A percentile compares a stretch with the other conserved stretches of the same genome.
phyloP scores from a whole-genome alignment of 352 stramenopile genomes.

The Phytophthora pisi region DNA sequence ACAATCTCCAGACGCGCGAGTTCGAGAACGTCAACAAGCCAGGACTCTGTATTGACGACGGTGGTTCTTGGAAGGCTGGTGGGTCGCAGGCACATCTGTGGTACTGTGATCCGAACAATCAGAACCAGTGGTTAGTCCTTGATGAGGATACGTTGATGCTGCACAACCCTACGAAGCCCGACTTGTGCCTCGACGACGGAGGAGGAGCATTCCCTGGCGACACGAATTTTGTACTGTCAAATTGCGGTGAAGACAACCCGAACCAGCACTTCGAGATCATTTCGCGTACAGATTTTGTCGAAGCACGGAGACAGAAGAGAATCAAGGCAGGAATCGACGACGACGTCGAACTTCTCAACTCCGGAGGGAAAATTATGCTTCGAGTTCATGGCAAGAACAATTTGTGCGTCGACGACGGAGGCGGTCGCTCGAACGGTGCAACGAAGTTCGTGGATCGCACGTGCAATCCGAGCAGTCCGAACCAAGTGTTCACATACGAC shows the following conservation, averaged over 20 bases:
- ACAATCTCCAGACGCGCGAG: slow-evolving; percentile 16
- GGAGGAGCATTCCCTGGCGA: slow-evolving; percentile 17
- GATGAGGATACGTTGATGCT: slow-evolving; percentile 32
- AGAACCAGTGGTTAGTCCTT: slow-evolving; percentile 31
- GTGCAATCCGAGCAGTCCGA: slow-evolving; percentile 32
- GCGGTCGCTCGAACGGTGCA: slow-evolving; percentile 23
- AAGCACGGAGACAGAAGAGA: slow-evolving; percentile 13
- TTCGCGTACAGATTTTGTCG: slow-evolving; percentile 6
- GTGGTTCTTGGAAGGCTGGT: slow-evolving; percentile 17
- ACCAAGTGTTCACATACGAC: slow-evolving; percentile 39
- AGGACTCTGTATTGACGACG: slow-evolving; percentile 30
- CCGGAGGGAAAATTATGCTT: slow-evolving; percentile 30
- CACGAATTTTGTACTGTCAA: slow-evolving; percentile 9
- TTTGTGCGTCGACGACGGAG: slow-evolving; percentile 44
- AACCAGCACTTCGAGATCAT: slow-evolving; percentile 30
- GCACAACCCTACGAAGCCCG: slow-evolving; percentile 34
- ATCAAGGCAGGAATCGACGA: slow-evolving; percentile 16
- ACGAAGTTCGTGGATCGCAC: slow-evolving; percentile 22
- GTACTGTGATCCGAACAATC: slow-evolving; percentile 33
- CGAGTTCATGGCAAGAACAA: slow-evolving; percentile 31
- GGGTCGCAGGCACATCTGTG: slow-evolving; percentile 21
- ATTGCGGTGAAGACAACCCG: slow-evolving; percentile 14
- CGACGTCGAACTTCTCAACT: slow-evolving; percentile 20
- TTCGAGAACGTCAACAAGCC: slow-evolving; percentile 33
- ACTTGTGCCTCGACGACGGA: slow-evolving; percentile 40